Evolutionary conservation across 176 grass and related monocot genomes (phyloP).

Genomic region (Themeda triandra): DNA sequence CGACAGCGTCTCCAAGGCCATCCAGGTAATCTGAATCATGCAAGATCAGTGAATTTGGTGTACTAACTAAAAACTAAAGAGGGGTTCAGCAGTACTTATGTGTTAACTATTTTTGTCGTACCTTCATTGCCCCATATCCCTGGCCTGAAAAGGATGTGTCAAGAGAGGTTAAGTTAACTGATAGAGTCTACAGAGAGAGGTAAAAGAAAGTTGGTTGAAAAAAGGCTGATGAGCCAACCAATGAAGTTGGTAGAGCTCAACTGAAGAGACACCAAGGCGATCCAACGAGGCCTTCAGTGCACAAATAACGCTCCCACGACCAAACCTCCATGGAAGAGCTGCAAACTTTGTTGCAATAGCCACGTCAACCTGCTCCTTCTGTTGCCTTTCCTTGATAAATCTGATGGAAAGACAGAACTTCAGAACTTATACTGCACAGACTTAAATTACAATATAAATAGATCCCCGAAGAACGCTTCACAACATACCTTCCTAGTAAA

Average conservation of each 20-base stretch:
- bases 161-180: background rate
- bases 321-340: conserved; percentile 87
- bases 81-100: background rate
- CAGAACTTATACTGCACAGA: background rate
- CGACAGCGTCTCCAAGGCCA: conserved; percentile 89
- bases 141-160: conserved; percentile 52
- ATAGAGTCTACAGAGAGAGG: too few relatives aligned
- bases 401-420: conserved; percentile 11
- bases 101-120: conserved; percentile 1
- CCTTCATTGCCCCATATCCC: conserved; percentile 96
- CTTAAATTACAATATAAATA: background rate
- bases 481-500: conserved; percentile 59
- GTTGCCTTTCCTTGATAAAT: conserved; percentile 84
- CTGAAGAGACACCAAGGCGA: conserved; percentile 66
- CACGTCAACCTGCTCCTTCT: conserved; percentile 54
- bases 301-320: conserved; percentile 65
- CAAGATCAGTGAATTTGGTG: background rate
- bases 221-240: conserved; percentile 43
- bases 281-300: conserved; percentile 73
- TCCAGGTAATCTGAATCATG: conserved; percentile 71
- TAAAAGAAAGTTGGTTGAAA: background rate
- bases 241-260: conserved; percentile 97
- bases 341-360: conserved; percentile 82
- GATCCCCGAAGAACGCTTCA: background rate
- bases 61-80: background rate